These are phyloP conservation scores for Stemphylium beticola DNA, from an alignment of 2,329 filamentous ascomycete genomes.

Conservation along the genomic window DNA sequence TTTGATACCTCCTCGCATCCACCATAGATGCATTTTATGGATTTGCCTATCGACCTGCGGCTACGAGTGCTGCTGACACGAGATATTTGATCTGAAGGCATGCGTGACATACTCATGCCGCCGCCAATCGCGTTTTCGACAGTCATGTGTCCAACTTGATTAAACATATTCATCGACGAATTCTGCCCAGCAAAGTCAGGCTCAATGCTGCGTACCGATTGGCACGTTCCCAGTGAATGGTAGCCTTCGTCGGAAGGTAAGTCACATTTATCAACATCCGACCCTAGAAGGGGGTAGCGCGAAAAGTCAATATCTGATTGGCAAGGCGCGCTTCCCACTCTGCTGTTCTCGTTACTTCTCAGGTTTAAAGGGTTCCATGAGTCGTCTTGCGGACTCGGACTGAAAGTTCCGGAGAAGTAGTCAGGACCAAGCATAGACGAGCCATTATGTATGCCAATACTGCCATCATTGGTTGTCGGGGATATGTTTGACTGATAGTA, in stretches of 20 bases:
- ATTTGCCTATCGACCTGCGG: not conserved
- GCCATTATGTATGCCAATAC: conserved; percentile 15
- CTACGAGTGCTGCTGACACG: conserved; percentile 38
- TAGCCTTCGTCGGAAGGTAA: conserved; percentile 44
- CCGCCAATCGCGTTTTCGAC: conserved; percentile 24
- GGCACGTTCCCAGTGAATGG: conserved; percentile 30
- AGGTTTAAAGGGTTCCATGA: conserved; percentile 38
- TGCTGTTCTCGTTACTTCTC: conserved; percentile 16
- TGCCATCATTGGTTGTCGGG: conserved; percentile 7
- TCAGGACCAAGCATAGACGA: conserved; percentile 22
- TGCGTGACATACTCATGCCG: conserved; percentile 18
- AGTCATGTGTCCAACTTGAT: conserved; percentile 23
- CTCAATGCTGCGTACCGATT: conserved; percentile 43
- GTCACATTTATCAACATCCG: conserved; percentile 31
- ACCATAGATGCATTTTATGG: not conserved
- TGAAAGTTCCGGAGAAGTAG: conserved; percentile 3
- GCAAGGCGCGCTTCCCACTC: conserved; percentile 4
- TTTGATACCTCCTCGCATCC: conserved; percentile 27
- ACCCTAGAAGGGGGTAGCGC: conserved; percentile 24
- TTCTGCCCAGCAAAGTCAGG: conserved; percentile 28
- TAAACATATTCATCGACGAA: conserved; percentile 22
- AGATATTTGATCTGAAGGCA: conserved; percentile 32
- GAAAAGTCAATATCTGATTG: conserved; percentile 22
- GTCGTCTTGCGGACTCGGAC: conserved; percentile 24
- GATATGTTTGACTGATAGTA: conserved; percentile 14